Conservation (phyloP, 805 yeast genomes). For the Saccharomycopsis lassenensis region DNA sequence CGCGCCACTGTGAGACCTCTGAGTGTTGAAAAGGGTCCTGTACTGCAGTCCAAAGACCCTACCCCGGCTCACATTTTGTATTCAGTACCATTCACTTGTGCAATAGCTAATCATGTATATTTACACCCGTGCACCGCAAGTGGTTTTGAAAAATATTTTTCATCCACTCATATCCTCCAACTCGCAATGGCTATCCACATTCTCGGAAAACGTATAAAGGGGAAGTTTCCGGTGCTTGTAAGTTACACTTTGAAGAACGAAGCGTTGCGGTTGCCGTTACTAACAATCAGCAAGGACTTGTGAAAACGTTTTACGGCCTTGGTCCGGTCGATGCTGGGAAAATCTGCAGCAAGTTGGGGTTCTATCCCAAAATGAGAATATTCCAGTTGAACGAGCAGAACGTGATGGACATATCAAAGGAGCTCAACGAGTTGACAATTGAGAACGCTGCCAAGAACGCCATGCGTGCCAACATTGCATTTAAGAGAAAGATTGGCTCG, state of each 20-base stretch:
- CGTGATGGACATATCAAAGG: constrained; percentile 76
- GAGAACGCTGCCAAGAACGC: constrained; percentile 72
- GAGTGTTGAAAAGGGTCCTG: no score
- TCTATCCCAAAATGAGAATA: constrained; percentile 91
- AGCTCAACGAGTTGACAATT: constrained; percentile 68
- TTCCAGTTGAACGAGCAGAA: constrained; percentile 86
- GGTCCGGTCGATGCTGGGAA: constrained; percentile 64
- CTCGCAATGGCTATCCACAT: constrained; percentile 39
- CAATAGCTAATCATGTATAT: no score
- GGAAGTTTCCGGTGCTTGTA: constrained; percentile 23
- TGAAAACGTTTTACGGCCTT: constrained; percentile 76
- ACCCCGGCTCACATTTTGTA: no score
- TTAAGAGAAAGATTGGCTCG: constrained; percentile 73
- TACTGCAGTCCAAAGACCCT: no score
- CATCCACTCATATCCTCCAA: no score
- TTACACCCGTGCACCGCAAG: no score
- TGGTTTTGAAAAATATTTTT: no score
- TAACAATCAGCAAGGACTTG: constrained; percentile 44
- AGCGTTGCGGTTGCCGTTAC: not conserved
- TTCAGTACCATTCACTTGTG: no score
- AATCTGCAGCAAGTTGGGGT: constrained; percentile 79
- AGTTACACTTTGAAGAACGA: constrained; percentile 16
- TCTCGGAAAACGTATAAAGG: constrained; percentile 40
- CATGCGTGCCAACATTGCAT: constrained; percentile 63
- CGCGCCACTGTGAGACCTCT: no score